Evolutionary conservation across 176 grass and related monocot species (phyloP), one percentile per base, ranked within the genome.

Genomic region (Echinochloa phyllopogon): DNA sequence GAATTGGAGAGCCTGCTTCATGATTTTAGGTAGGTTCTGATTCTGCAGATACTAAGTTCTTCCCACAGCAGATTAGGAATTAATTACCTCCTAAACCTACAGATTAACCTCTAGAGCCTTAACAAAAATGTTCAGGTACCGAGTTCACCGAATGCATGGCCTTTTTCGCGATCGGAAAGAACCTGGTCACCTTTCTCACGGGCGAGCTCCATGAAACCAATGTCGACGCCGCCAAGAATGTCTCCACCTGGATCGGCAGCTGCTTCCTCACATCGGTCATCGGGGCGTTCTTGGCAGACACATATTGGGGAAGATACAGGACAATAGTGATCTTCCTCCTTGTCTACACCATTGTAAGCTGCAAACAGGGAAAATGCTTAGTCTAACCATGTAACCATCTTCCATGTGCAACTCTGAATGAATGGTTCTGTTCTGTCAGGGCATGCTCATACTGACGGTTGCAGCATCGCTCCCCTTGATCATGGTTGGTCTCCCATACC

Each of bases 1-100:
- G 15, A 82, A 76, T 1, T 87, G 86, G 86, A 82, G 42, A 59
- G 86, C 86, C 40, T 87, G 86, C 62, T 87, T 49, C 78, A 75
- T 73, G n/a, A 73, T 86, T 55, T 21, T 86, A 86, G 84, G 84
- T 79, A 79, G 25, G 57, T 59, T 9, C 57, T 60, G 25, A 23
- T 59, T 9, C 57, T 60, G 21, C 57, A 25, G 9, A 60, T 24
- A 33, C 29, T 33, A 60, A 25, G 9, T 60, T 60, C 57, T 60
- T 60, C 10, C 8, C 7, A 58, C 20, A 23, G 21, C 9, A 60
- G 3, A 25, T 0, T 1, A 25, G n/a, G 4, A 18, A 1, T 65
- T 7, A 18, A 1, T 65, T 7, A 37, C 13, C 8, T 63, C 58
- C 10, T 61, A 9, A 17, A n/a, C 43, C 17, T 38, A 21, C 27